Evolutionary conservation across 352 stramenopile genomes (phyloP).

Genomic region (Pythium grandisporangium): DNA sequence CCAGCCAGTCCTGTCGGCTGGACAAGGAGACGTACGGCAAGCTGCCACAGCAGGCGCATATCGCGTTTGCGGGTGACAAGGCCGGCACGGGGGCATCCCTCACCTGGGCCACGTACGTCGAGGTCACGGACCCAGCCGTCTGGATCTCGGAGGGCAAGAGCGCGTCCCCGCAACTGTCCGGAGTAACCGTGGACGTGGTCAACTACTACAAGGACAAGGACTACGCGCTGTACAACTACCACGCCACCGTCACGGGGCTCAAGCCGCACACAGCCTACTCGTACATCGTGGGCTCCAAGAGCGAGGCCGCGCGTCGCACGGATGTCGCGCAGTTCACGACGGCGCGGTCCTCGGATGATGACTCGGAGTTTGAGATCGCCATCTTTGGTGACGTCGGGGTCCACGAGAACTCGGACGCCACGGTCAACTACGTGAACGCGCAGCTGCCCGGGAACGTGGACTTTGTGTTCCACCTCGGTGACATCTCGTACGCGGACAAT

Average conservation of each 20-base stretch:
- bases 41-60: slow-evolving; percentile 33
- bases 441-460: slow-evolving; percentile 8
- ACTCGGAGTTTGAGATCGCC: slow-evolving; percentile 27
- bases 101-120: slow-evolving; percentile 28
- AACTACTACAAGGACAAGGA: slow-evolving; percentile 31
- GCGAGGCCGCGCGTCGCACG: not conserved
- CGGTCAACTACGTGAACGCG: slow-evolving; percentile 2
- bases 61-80: slow-evolving; percentile 29
- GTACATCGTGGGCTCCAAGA: slow-evolving; percentile 19
- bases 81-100: slow-evolving; percentile 28
- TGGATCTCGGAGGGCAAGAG: slow-evolving; percentile 22
- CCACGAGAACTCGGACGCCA: slow-evolving; percentile 17
- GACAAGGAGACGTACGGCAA: not conserved
- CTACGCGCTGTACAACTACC: slow-evolving; percentile 35
- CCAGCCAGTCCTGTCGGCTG: slow-evolving; percentile 10
- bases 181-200: slow-evolving; percentile 7
- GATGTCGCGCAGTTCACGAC: slow-evolving; percentile 29
- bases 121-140: slow-evolving; percentile 19
- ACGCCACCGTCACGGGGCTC: slow-evolving; percentile 26
- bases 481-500: slow-evolving; percentile 22
- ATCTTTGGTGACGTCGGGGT: slow-evolving; percentile 54
- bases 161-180: slow-evolving; percentile 8
- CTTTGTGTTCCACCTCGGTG: slow-evolving; percentile 26
- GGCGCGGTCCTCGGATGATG: slow-evolving; percentile 14
- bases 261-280: slow-evolving; percentile 24